Base-by-base conservation (phyloP, 768 basidiomycete species). In the Podaxis sp. region DNA sequence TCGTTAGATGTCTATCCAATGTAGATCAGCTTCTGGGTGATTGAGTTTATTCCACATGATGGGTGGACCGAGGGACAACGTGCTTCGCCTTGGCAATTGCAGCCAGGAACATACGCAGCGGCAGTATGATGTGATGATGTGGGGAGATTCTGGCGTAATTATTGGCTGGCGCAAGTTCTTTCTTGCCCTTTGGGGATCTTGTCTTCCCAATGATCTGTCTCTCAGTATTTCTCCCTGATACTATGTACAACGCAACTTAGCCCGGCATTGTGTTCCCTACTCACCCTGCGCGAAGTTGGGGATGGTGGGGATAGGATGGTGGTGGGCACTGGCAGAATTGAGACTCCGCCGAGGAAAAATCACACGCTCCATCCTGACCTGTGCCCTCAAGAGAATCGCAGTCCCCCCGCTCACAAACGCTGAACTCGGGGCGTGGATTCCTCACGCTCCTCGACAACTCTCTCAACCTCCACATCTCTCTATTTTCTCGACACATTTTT, bases 271-370 rank as follows among this genome's bases (percentile, higher is more conserved):
- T 14, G 40, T 48, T 35, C 52, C 42, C 10, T 21, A 16, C 59
- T n/a, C 38, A 44, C 16, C 16, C 14, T n/a, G 42, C 28, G 16
- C 59, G 42, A 13, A 27, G 37, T 42, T 21, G 23, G 48, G 51
- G 37, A 36, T 53, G 50, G 28, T 11, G 57, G 27, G 23, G 48
- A 56, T 28, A 37, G 35, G 25, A 23, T 40, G 42, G 50, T 61
- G 55, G 59, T 57, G 53, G 55, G 52, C 35, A 21, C 52, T 38
- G 36, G 52, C 5, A 16, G 16, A 65, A 62, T 68, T 68, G 52
- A 66, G 65, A 68, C 67, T 68, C 67, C 67, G 67, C 63, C 55
- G 50, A 1, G 18, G 48, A 63, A 61, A 64, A 63, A 55, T 59
- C 62, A 21, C 61, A 62, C 61, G 61, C 64, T 48, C 59, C 64